Evolutionary conservation across 768 basidiomycete species (phyloP).

Genomic region (Boletus bicolor): DNA sequence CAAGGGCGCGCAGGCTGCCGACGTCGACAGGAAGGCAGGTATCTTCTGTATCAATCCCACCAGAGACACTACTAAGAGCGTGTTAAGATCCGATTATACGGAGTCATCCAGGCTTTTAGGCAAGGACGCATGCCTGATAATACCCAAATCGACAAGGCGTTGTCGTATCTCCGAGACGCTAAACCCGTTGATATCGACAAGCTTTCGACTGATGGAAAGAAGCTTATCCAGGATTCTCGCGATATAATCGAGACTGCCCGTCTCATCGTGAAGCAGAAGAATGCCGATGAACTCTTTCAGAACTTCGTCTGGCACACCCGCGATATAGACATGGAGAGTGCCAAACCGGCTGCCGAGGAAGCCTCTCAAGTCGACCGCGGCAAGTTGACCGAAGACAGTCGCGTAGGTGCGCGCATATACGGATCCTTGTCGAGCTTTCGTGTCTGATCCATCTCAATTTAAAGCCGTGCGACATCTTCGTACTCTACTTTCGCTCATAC

Average conservation of each 20-base stretch:
- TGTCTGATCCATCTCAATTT: conserved; percentile 11
- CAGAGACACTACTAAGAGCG: background rate
- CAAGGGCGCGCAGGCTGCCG: conserved; percentile 57
- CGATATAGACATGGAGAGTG: conserved; percentile 38
- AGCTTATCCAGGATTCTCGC: conserved; percentile 71
- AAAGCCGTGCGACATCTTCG: conserved; percentile 82
- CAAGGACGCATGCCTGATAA: conserved; percentile 79
- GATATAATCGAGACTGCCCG: conserved; percentile 77
- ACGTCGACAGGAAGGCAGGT: conserved; percentile 73
- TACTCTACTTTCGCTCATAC: conserved; percentile 78
- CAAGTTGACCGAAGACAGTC: conserved; percentile 54
- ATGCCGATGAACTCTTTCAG: conserved; percentile 87
- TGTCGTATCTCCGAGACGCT: conserved; percentile 60
- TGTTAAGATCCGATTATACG: conserved; percentile 63
- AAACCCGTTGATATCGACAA: conserved; percentile 59
- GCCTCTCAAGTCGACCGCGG: conserved; percentile 49
- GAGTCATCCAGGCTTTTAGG: conserved; percentile 77
- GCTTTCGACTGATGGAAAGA: conserved; percentile 74
- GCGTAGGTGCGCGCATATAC: conserved; percentile 48
- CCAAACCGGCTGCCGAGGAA: conserved; percentile 41
- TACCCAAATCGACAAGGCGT: conserved; percentile 68
- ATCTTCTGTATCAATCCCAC: background rate
- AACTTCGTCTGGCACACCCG: conserved; percentile 83
- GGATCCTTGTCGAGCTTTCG: background rate
- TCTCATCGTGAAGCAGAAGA: conserved; percentile 77